Percentiles rank a stretch among this genome's conserved stretches.
Evolutionary conservation across 257 asterid genomes (phyloP).

Genomic region (Striga asiatica): DNA sequence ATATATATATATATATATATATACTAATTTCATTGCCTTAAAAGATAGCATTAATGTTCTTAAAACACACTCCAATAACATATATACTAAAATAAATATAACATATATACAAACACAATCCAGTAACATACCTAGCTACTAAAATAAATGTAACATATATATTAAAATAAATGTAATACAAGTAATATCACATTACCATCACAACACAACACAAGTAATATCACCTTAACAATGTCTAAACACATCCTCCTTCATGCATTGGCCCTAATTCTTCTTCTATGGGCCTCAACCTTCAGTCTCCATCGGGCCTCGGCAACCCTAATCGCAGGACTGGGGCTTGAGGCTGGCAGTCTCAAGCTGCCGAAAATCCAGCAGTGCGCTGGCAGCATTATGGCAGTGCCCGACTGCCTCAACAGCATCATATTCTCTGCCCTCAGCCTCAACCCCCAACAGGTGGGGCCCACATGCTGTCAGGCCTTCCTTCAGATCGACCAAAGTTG

Average conservation of each 20-base stretch:
- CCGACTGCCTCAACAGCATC: slow-evolving; percentile 10
- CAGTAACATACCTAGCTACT: too few species aligned
- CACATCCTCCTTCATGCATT: neutral
- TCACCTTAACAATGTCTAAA: too few species aligned
- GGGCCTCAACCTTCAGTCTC: neutral
- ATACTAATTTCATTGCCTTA: too few species aligned
- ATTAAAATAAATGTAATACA: too few species aligned
- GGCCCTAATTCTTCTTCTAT: slow-evolving; percentile 1
- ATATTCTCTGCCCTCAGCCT: neutral
- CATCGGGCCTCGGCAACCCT: slow-evolving; percentile 1
- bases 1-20: too few species aligned
- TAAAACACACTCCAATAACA: too few species aligned
- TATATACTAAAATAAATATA: too few species aligned
- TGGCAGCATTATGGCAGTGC: neutral
- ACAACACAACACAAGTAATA: too few species aligned
- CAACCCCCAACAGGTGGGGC: slow-evolving; percentile 6
- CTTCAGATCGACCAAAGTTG: slow-evolving; percentile 9
- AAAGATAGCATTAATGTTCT: too few species aligned
- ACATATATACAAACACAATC: too few species aligned
- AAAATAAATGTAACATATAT: too few species aligned
- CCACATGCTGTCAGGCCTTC: slow-evolving; percentile 9
- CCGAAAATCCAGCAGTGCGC: slow-evolving; percentile 5
- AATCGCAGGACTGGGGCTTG: neutral
- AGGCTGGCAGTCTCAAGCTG: neutral
- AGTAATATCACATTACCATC: too few species aligned